These are phyloP conservation scores for Lachnellula hyalina DNA, from an alignment of 2,329 filamentous ascomycete genomes.

Conservation along the genomic window DNA sequence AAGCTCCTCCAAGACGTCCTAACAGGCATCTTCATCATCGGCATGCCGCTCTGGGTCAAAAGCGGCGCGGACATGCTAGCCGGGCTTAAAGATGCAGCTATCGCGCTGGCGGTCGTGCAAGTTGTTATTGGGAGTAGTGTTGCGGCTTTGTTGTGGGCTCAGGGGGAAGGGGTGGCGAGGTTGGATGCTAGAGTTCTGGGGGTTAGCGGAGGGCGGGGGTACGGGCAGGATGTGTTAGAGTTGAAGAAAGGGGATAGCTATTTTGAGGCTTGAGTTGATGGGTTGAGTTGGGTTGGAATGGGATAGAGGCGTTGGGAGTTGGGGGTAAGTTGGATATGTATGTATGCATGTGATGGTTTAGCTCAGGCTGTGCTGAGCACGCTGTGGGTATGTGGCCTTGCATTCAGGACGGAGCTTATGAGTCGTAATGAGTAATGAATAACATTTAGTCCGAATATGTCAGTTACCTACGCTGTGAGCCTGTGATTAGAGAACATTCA, in stretches of 20 bases:
- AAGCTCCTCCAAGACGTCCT: conserved; percentile 13
- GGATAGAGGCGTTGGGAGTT: not conserved
- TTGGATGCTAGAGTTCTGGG: conserved; percentile 17
- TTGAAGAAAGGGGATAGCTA: conserved; percentile 16
- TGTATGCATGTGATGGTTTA: no score
- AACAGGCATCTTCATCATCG: conserved; percentile 20
- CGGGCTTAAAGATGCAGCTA: conserved; percentile 14
- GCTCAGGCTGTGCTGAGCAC: no score
- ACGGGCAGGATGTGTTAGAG: not conserved
- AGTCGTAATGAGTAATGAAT: no score
- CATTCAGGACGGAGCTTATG: no score
- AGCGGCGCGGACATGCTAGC: conserved; percentile 4
- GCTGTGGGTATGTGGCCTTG: no score
- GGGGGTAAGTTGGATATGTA: no score
- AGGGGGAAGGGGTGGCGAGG: conserved; percentile 7
- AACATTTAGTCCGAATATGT: no score
- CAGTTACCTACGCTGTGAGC: no score
- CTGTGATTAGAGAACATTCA: no score
- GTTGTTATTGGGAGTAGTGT: conserved; percentile 16
- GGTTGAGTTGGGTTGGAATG: not conserved
- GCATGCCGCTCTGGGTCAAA: conserved; percentile 17
- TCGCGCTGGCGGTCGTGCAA: conserved; percentile 16
- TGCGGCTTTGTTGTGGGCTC: conserved; percentile 13
- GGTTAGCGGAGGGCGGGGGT: not conserved
- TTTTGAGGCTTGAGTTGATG: conserved; percentile 4